phyloP scores from a whole-genome alignment of 2,329 filamentous ascomycete genomes.

The Ophiostoma perfectum region DNA sequence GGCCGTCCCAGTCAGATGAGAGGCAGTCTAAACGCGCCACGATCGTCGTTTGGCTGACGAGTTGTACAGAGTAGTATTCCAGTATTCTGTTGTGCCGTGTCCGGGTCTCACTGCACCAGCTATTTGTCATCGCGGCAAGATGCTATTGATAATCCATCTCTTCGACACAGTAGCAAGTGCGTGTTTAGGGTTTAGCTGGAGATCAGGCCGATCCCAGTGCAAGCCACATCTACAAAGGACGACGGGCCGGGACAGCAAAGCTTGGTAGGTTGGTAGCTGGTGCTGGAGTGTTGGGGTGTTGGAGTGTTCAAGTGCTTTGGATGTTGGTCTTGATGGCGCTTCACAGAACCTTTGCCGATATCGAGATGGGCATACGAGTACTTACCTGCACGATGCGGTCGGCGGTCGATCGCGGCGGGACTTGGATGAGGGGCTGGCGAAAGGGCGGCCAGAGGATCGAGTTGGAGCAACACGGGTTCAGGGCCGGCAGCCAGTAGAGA shows the following conservation, averaged over 20 bases:
- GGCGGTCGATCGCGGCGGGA: no score
- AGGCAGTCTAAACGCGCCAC: not conserved
- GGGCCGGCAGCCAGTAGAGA: not conserved
- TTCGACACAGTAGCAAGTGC: not conserved
- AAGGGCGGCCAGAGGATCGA: no score
- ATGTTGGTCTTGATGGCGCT: not conserved
- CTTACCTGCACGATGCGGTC: no score
- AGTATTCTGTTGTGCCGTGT: not conserved
- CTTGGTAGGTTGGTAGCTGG: not conserved
- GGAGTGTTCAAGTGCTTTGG: not conserved
- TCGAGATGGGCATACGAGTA: no score
- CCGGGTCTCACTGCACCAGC: not conserved
- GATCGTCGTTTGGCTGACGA: not conserved
- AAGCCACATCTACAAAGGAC: conserved; percentile 2
- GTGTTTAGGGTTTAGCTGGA: not conserved
- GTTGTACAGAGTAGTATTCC: not conserved
- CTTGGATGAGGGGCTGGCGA: no score
- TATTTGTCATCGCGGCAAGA: not conserved
- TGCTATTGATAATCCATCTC: no score
- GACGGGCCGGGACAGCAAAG: not conserved
- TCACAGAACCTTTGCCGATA: not conserved
- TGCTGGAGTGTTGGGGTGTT: not conserved
- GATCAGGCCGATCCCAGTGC: conserved; percentile 1
- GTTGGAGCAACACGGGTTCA: no score
- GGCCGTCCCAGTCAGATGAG: not conserved